Conservation (phyloP, 2,329 filamentous ascomycete genomes). For the Sporothrix euskadiensis region DNA sequence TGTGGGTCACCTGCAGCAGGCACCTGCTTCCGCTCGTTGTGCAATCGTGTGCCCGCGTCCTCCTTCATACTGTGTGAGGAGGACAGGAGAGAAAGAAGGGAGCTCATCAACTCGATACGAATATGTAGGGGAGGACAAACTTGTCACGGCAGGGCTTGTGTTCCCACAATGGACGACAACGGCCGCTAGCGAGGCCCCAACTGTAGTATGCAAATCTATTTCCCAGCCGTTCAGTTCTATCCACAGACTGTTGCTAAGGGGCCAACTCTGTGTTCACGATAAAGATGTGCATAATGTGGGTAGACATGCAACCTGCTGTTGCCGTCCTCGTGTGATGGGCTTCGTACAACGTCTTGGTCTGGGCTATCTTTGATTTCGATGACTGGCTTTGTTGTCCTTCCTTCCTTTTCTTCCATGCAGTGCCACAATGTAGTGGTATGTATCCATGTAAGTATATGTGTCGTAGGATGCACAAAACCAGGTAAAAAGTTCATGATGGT, state of each 20-base stretch:
- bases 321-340: neutral
- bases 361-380: neutral
- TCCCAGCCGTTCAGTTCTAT: too few relatives aligned
- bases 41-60: neutral
- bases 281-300: neutral
- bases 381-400: neutral
- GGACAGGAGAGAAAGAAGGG: neutral
- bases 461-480: neutral
- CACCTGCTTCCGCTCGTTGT: slow-evolving; percentile 5
- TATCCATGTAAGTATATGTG: neutral
- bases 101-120: neutral
- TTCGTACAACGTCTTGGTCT: neutral
- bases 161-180: neutral
- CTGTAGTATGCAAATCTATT: too few relatives aligned
- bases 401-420: neutral
- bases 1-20: neutral
- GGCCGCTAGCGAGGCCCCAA: neutral
- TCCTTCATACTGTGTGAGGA: neutral
- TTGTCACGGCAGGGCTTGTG: neutral
- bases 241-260: neutral
- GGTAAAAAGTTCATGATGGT: neutral
- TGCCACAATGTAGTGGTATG: neutral
- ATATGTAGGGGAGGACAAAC: neutral
- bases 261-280: neutral
- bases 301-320: neutral